Percentiles rank a stretch among this genome's conserved stretches.
Evolutionary conservation across 1,284 basidiomycete species (phyloP).

Genomic region (Boletellus dicymbophilus): DNA sequence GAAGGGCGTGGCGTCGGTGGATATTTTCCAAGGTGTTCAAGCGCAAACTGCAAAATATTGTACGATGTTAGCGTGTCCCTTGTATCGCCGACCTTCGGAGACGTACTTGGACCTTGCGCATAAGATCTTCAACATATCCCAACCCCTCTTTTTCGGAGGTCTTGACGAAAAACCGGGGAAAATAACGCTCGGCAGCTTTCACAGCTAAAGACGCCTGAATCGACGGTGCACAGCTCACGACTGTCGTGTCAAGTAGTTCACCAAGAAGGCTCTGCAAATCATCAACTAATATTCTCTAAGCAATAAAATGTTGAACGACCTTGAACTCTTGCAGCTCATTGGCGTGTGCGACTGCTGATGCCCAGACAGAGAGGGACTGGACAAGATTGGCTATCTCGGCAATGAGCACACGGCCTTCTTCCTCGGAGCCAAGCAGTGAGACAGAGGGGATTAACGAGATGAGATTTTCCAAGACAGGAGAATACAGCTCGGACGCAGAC

Average conservation of each 20-base stretch:
- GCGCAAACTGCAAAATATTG: conserved; percentile 22
- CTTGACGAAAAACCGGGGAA: conserved; percentile 44
- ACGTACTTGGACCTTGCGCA: conserved; percentile 43
- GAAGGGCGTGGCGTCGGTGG: neutral
- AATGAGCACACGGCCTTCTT: conserved; percentile 43
- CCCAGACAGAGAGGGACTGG: conserved; percentile 35
- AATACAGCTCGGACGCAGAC: conserved; percentile 43
- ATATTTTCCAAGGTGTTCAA: conserved; percentile 10
- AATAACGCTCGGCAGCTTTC: conserved; percentile 46
- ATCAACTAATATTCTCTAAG: neutral
- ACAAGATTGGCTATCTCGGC: conserved; percentile 35
- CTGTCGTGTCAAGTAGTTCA: conserved; percentile 40
- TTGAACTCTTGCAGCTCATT: conserved; percentile 26
- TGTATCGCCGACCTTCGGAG: neutral
- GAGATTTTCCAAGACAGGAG: conserved; percentile 45
- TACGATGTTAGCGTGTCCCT: conserved; percentile 22
- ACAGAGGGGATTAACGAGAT: conserved; percentile 33
- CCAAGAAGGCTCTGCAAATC: conserved; percentile 40
- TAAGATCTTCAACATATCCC: conserved; percentile 40
- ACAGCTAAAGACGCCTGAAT: conserved; percentile 47
- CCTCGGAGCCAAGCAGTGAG: conserved; percentile 24
- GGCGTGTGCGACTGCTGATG: conserved; percentile 17
- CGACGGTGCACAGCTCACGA: conserved; percentile 41
- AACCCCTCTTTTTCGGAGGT: conserved; percentile 34
- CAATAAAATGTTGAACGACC: conserved; percentile 16